Conservation (phyloP, 768 basidiomycete genomes). For the Termitomyces sp. region DNA sequence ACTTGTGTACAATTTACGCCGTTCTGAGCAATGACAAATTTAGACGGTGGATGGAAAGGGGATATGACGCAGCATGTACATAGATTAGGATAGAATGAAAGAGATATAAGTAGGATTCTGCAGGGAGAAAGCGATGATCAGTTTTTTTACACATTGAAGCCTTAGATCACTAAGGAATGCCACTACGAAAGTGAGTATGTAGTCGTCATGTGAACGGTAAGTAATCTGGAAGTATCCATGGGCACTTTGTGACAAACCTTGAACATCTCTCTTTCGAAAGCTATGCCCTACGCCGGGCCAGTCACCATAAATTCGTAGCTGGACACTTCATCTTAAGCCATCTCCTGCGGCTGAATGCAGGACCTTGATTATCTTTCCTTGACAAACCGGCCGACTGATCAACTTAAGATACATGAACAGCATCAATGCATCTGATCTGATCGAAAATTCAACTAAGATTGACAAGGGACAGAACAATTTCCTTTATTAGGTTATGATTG, state of each 20-base stretch:
- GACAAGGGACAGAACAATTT: not conserved
- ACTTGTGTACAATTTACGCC: not conserved
- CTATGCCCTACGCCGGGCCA: not conserved
- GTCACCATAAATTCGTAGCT: not conserved
- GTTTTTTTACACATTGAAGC: too few relatives aligned
- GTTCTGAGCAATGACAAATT: not conserved
- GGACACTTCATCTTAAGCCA: not conserved
- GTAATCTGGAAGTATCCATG: too few relatives aligned
- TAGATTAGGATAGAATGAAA: too few relatives aligned
- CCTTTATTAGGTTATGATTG: not conserved
- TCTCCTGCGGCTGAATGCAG: too few relatives aligned
- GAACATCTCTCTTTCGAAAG: not conserved
- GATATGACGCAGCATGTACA: too few relatives aligned
- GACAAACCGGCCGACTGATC: not conserved
- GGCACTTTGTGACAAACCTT: not conserved
- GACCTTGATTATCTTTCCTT: not conserved
- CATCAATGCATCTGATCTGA: not conserved
- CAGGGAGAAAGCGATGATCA: too few relatives aligned
- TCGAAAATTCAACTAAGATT: not conserved
- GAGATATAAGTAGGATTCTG: too few relatives aligned
- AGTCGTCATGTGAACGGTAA: too few relatives aligned
- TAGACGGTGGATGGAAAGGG: not conserved
- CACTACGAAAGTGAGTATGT: too few relatives aligned
- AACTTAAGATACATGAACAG: not conserved
- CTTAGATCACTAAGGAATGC: too few relatives aligned